Base-by-base conservation (phyloP, 164 flowering plant species). In the Malania oleifera region DNA sequence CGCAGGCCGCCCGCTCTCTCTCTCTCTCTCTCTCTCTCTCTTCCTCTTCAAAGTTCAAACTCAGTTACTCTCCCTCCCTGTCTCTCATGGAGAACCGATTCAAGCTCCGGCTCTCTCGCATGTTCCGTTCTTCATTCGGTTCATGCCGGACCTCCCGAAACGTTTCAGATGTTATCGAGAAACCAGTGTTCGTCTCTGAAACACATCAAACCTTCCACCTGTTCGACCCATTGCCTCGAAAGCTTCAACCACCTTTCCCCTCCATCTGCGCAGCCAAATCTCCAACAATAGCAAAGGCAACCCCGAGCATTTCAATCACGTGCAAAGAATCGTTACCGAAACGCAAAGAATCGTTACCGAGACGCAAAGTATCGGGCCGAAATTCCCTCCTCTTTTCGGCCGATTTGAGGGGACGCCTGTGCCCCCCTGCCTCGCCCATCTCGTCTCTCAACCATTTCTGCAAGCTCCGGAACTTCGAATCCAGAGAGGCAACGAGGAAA, bases 41-140 rank as follows among this genome's bases (percentile, higher is more conserved):
- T 39, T 14, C 34, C n/a, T n/a, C n/a, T n/a, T n/a, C n/a, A n/a
- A n/a, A n/a, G n/a, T n/a, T n/a, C n/a, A n/a, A n/a, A n/a, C n/a
- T n/a, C n/a, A n/a, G n/a, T n/a, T n/a, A 46, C 31, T 20, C 50
- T 37, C 57, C 23, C 34, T 54, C 44, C 25, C 54, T 34, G 23
- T 26, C 54, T 11, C 5, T 14, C 37, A 87, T 87, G 95, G 90
- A 82, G 62, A 80, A 70, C 24, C 58, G 69, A 37, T 60, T 82
- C 47, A 87, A 83, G 67, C 62, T 67, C 10, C 60, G 80, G 62
- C 55, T 84, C 62, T 77, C 86, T 48, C 70, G 80, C 57, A 68
- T 87, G 65, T 73, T 87, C 52, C 80, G 70, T 0, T 39, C 82
- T 41, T 82, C 93, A 25, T 72, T 82, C 61, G 68, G 65, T 8